Base-by-base conservation (phyloP, 176 grass and related monocot genomes). In the Oryza glaberrima region DNA sequence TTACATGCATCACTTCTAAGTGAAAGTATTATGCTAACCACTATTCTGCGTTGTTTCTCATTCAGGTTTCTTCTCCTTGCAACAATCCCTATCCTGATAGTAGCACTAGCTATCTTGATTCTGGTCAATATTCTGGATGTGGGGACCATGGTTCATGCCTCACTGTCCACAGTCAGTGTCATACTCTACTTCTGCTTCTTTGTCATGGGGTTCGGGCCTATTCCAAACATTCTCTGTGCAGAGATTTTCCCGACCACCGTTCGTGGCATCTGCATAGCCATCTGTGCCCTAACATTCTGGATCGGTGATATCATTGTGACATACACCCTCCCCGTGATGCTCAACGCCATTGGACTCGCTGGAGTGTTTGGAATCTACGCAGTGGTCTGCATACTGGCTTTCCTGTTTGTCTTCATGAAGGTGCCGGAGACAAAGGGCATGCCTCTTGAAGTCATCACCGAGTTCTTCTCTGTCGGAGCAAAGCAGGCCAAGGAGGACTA, bases 141-240 rank as follows among this genome's bases (percentile, higher is more conserved):
- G 40, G 91, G 90, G 40, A 96, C 88, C 17, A 75, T 96, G 67
- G 73, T 88, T 25, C 96, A 99, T 79, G 96, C 96, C 0, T 86
- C 88, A 11, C 79, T 99, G 19, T 99, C 96, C 36, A 99, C 96
- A 0, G 44, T 77, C 46, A 91, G 93, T 11, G 91, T 99, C 17
- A 90, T 99, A 52, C 40, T 88, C 78, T 99, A 99, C 64, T 99
- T 96, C 90, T 99, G 93, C 88, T 95, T 91, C 87, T 99, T 99
- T 4, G 94, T 96, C 48, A 99, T 94, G 91, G 96, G 96, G 25
- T 94, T 99, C 17, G 96, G 96, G 13, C 96, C 96, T 30, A 58
- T 92, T 48, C 96, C 96, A 13, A 99, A 96, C 74, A 96, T 99
- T 64, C 94, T 99, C 2, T 99, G 96, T 30, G 91, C 96, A 9